phyloP scores from a whole-genome alignment of 257 asterid species.

The Solanum infundibuliforme region DNA sequence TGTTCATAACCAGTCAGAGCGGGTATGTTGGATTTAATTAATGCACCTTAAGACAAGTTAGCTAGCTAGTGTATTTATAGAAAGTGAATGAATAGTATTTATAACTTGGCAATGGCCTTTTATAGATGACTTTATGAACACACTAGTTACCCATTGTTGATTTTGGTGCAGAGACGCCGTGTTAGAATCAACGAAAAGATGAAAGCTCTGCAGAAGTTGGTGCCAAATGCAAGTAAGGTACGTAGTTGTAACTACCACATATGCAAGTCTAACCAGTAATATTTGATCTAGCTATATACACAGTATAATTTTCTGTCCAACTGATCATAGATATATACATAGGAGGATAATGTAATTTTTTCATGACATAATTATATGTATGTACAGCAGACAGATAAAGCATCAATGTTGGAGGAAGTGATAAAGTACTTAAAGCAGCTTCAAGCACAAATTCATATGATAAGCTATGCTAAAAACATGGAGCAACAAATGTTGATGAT shows the following conservation, averaged over 20 bases:
- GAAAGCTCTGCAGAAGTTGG: conserved; percentile 71
- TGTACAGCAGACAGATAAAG: conserved; percentile 64
- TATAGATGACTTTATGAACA: not conserved
- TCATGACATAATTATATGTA: not conserved
- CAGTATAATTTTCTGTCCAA: not conserved
- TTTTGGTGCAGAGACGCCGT: conserved; percentile 40
- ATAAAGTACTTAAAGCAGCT: conserved; percentile 56
- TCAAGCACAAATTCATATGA: conserved; percentile 53
- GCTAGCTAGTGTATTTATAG: not conserved
- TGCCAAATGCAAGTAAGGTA: conserved; percentile 75
- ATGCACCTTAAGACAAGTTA: not conserved
- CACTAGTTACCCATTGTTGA: not conserved
- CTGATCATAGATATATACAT: not conserved
- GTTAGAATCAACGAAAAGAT: conserved; percentile 66
- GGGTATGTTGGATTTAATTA: conserved; percentile 25
- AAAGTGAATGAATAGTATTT: not conserved
- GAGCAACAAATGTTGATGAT: conserved; percentile 32
- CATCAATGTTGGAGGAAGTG: conserved; percentile 75
- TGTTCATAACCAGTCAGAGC: conserved; percentile 57
- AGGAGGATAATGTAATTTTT: not conserved
- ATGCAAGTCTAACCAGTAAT: not conserved
- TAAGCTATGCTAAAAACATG: conserved; percentile 33
- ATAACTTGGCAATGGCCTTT: not conserved
- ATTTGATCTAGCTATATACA: not conserved
- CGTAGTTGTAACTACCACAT: not conserved